Conservation (phyloP, 2,329 filamentous ascomycete genomes). For the Penicillium capsulatum region DNA sequence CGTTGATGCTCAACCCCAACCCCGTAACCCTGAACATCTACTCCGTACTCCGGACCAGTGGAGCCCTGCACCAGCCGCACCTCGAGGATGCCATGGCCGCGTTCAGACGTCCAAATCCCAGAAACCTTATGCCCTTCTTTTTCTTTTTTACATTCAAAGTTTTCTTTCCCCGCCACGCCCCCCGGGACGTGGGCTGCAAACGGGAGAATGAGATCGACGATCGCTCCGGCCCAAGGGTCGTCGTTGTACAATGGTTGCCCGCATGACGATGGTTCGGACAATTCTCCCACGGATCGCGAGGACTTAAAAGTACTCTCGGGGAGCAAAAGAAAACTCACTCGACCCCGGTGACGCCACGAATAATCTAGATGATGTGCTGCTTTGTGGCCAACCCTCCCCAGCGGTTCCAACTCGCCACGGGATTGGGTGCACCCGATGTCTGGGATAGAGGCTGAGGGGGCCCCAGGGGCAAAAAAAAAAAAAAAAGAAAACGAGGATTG, state of each 20-base stretch:
- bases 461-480: background rate
- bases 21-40: background rate
- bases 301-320: conserved; percentile 11
- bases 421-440: background rate
- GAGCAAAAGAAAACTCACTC: too few relatives aligned
- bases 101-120: too few relatives aligned
- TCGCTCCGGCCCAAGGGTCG: conserved; percentile 4
- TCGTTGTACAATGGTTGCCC: conserved; percentile 1
- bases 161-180: background rate
- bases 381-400: too few relatives aligned
- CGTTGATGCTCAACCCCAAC: conserved; percentile 9
- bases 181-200: conserved; percentile 12
- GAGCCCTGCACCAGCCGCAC: background rate
- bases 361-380: conserved; percentile 6
- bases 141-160: conserved; percentile 10
- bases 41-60: too few relatives aligned
- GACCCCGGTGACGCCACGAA: conserved; percentile 4
- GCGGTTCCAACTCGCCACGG: background rate
- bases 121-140: too few relatives aligned
- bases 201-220: conserved; percentile 17
- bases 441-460: conserved; percentile 3
- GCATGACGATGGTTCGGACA: conserved; percentile 11
- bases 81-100: conserved; percentile 2
- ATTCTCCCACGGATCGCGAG: conserved; percentile 16
- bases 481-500: background rate